Percentiles rank a stretch among this genome's conserved stretches.
phyloP scores from a whole-genome alignment of 2,329 filamentous ascomycete species.

The Aspergillus sp. region DNA sequence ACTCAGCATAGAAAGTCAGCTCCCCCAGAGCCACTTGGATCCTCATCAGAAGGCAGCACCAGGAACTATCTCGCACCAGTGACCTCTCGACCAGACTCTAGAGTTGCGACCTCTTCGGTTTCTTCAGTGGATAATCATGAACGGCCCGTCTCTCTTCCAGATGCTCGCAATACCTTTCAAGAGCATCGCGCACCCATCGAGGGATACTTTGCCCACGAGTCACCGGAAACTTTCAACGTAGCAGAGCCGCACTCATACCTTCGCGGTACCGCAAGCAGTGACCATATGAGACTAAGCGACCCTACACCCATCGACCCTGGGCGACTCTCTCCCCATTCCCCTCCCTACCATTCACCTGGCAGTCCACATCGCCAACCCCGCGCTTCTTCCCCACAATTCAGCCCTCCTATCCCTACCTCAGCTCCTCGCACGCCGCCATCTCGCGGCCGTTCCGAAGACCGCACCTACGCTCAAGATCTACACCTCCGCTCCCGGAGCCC shows the following conservation, averaged over 20 bases:
- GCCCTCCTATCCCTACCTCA: slow-evolving; percentile 10
- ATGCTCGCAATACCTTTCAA: slow-evolving; percentile 10
- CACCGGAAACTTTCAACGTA: slow-evolving; percentile 17
- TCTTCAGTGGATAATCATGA: slow-evolving; percentile 9
- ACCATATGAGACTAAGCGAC: slow-evolving; percentile 6
- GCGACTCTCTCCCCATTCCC: slow-evolving; percentile 15
- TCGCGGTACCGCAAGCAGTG: not conserved
- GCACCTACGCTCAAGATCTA: slow-evolving; percentile 32
- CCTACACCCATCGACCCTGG: slow-evolving; percentile 2
- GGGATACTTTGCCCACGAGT: slow-evolving; percentile 24
- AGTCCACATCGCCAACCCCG: slow-evolving; percentile 5
- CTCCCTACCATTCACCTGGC: slow-evolving; percentile 5
- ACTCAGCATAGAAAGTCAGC: not conserved
- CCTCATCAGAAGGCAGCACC: not conserved
- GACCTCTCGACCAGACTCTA: slow-evolving; percentile 3
- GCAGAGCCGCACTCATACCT: not conserved
- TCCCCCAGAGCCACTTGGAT: not conserved
- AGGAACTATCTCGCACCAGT: slow-evolving; percentile 2
- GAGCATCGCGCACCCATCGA: slow-evolving; percentile 14
- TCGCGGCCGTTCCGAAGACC: slow-evolving; percentile 19
- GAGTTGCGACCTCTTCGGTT: slow-evolving; percentile 8
- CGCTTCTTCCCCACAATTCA: slow-evolving; percentile 3
- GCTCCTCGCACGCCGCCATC: slow-evolving; percentile 14
- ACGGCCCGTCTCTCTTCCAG: slow-evolving; percentile 3
- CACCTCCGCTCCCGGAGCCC: slow-evolving; percentile 40